Evolutionary conservation across 345 rosid species (phyloP).

Genomic region (Microthlaspi erraticum): DNA sequence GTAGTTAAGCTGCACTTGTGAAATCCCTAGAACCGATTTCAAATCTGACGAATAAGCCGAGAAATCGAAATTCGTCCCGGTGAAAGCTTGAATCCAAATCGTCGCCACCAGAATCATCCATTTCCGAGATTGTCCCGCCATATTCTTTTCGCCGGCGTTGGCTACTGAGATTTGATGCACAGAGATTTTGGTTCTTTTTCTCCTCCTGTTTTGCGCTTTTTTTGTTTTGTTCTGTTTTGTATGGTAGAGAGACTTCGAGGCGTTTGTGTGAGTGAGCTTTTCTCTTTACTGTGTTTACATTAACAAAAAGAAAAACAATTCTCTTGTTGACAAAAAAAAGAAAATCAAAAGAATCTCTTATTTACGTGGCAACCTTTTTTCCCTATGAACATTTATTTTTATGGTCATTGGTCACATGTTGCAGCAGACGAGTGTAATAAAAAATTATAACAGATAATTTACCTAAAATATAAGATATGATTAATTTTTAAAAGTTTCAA

Average conservation of each 20-base stretch:
- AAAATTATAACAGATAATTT: not conserved
- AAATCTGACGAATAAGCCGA: slow-evolving; percentile 80
- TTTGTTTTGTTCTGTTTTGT: slow-evolving; percentile 12
- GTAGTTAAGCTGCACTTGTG: slow-evolving; percentile 90
- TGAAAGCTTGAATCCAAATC: slow-evolving; percentile 95
- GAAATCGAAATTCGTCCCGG: slow-evolving; percentile 96
- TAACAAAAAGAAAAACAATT: not conserved
- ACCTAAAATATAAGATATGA: too few species aligned
- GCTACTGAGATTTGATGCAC: not conserved
- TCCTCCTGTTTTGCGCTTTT: not conserved
- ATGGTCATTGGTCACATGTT: too few species aligned
- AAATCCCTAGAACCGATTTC: slow-evolving; percentile 77
- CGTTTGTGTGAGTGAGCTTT: slow-evolving; percentile 24
- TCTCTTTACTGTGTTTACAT: slow-evolving; percentile 9
- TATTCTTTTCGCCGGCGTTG: slow-evolving; percentile 16
- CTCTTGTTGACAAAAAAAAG: not conserved
- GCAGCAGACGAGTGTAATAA: too few species aligned
- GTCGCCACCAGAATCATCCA: slow-evolving; percentile 96
- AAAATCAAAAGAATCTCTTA: not conserved
- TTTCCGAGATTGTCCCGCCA: slow-evolving; percentile 86
- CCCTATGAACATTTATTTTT: too few species aligned
- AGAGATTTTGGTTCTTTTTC: not conserved
- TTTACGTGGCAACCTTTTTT: slow-evolving; percentile 27
- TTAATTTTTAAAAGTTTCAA: too few species aligned
- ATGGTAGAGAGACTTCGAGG: slow-evolving; percentile 38